Base-by-base conservation (phyloP, 2,329 filamentous ascomycete genomes). In the Penicillium expansum region DNA sequence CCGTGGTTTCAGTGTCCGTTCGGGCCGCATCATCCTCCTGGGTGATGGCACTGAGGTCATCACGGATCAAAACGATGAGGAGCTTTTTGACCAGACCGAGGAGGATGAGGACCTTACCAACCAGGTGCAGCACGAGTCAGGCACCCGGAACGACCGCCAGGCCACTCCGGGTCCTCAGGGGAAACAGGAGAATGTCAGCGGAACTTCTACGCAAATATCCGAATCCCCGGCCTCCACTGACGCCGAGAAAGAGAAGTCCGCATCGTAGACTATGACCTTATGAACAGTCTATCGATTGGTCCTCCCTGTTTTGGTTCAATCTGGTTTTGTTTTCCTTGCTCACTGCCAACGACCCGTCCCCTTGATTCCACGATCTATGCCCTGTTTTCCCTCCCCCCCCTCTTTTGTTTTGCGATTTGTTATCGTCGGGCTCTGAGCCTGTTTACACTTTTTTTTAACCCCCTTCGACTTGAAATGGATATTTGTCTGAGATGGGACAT, bases 11-110 rank as follows among this genome's bases (percentile, higher is more conserved):
- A 88, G 87, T 73, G 89, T 88, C 74, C 85, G 86, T 74, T 79
- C 80, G 57, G 91, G 92, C 67, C 87, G 92, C 68, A 92, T 97
- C 75, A 97, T 97, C 75, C 87, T 96, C 73, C 85, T 99, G 67
- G 92, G 93, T 65, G 92, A 97, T 80, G 94, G 93, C 69, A 96
- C 91, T 70, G 92, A 97, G 80, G 86, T 96, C 73, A 82, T 92
- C 70, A 91, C 91, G 66, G 91, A 94, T 76, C 89, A 89, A 73
- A 87, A 92, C 76, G 92, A 97, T 71, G 86, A 89, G 63, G 92
- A 96, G 69, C 93, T 96, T 87, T 96, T 97, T 77, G 91, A 97
- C 75, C 88, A 92, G 68, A 89, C 91, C 72, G 91, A 95, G 71
- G 84, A 86, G 67, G 90, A 95, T 71, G 90, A 91, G 74, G 92